Percentiles rank a stretch among this genome's conserved stretches.
phyloP scores from a whole-genome alignment of 305 asterid genomes.

The Rubia tinctorum region DNA sequence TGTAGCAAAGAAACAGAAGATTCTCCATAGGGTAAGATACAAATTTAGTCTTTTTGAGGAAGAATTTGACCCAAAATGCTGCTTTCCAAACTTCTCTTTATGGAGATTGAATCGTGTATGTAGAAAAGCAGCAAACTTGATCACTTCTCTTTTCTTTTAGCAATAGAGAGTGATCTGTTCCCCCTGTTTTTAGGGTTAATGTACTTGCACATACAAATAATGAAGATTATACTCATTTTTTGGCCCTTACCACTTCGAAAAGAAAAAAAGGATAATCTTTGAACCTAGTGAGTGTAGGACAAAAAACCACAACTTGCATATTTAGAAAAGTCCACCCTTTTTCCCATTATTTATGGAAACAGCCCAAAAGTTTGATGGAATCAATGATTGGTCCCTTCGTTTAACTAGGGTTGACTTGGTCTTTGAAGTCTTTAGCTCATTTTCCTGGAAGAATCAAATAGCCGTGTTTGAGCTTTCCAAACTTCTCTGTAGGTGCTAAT shows the following conservation, averaged over 20 bases:
- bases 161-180: background rate
- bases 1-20: conserved; percentile 7
- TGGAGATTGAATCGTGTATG: background rate
- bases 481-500: background rate
- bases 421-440: background rate
- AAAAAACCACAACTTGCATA: background rate
- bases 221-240: conserved; percentile 2
- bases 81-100: background rate
- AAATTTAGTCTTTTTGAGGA: background rate
- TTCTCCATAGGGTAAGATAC: background rate
- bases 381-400: background rate
- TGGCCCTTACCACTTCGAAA: background rate
- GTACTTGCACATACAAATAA: conserved; percentile 8
- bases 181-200: background rate
- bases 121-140: background rate
- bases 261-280: background rate
- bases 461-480: background rate
- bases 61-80: conserved; percentile 9
- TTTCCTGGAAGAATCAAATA: background rate
- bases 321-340: background rate
- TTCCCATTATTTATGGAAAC: background rate
- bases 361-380: background rate
- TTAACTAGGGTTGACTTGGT: background rate
- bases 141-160: background rate
- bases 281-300: background rate